Conservation (phyloP, 1,284 basidiomycete genomes). For the Tilletia caries region DNA sequence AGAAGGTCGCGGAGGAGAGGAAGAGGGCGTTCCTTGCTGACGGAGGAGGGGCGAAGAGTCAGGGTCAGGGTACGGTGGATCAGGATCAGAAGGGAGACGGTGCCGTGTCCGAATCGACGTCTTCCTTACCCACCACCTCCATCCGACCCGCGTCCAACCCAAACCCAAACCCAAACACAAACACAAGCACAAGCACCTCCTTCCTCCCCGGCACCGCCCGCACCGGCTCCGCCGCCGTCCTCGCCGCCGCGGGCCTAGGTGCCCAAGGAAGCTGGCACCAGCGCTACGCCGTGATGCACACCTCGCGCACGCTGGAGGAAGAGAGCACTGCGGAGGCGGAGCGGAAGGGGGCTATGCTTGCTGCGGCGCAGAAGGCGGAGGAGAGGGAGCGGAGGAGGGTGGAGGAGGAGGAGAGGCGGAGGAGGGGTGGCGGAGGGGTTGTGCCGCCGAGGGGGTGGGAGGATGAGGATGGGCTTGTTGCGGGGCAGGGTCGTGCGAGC, state of each 20-base stretch:
- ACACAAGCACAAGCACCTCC: background rate
- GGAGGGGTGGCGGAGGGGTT: background rate
- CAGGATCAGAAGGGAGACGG: background rate
- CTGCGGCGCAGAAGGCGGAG: constrained; percentile 4
- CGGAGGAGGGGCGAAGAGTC: background rate
- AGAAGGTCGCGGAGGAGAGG: background rate
- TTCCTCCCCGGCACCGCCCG: background rate
- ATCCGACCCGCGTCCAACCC: background rate
- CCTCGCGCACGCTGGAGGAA: background rate
- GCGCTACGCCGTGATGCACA: constrained; percentile 4
- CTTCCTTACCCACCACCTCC: background rate
- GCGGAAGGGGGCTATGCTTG: background rate
- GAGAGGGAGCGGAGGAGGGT: background rate
- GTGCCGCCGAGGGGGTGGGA: background rate
- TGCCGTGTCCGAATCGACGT: background rate
- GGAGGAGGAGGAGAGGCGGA: background rate
- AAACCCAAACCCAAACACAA: background rate
- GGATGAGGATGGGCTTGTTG: background rate
- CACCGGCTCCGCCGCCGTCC: background rate
- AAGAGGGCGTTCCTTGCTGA: background rate
- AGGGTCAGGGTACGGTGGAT: background rate
- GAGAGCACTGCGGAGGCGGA: background rate
- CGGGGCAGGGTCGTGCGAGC: background rate
- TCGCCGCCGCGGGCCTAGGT: background rate
- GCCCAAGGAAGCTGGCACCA: constrained; percentile 4